These are phyloP conservation scores for Suhomyces bokatorum DNA, from an alignment of 1,139 yeast species.

Conservation along the genomic window DNA sequence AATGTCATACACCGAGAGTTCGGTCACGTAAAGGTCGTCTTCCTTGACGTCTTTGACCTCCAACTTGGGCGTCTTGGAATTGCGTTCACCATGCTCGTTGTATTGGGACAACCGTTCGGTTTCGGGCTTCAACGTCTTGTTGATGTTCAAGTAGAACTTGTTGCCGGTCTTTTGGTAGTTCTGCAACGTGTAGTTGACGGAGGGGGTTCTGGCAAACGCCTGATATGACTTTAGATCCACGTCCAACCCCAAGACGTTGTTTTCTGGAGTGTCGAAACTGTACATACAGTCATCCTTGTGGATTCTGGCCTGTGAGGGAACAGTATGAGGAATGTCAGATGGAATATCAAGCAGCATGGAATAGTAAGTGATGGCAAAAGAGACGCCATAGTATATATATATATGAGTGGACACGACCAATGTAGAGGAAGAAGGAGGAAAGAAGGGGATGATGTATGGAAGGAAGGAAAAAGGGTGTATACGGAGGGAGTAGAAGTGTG, in stretches of 20 bases:
- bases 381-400: not conserved
- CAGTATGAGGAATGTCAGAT: conserved; percentile 19
- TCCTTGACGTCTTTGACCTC: conserved; percentile 73
- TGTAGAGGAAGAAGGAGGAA: not conserved
- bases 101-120: conserved; percentile 22
- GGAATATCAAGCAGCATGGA: conserved; percentile 22
- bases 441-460: too few species aligned
- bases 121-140: conserved; percentile 45
- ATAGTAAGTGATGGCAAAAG: conserved; percentile 1
- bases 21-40: conserved; percentile 62
- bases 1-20: conserved; percentile 46
- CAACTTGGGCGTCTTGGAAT: conserved; percentile 65
- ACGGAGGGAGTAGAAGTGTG: too few species aligned
- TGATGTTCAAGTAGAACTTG: conserved; percentile 56
- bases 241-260: conserved; percentile 60
- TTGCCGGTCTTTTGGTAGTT: conserved; percentile 57
- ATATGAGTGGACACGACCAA: not conserved
- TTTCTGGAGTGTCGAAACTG: conserved; percentile 73
- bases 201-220: conserved; percentile 54
- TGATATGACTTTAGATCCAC: conserved; percentile 68
- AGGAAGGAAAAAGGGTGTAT: too few species aligned
- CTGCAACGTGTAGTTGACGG: conserved; percentile 52
- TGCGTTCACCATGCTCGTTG: conserved; percentile 34
- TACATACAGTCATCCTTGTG: conserved; percentile 85
- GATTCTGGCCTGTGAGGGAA: conserved; percentile 36